Base-by-base conservation (phyloP, 768 basidiomycete species). In the Suillus bovinus region DNA sequence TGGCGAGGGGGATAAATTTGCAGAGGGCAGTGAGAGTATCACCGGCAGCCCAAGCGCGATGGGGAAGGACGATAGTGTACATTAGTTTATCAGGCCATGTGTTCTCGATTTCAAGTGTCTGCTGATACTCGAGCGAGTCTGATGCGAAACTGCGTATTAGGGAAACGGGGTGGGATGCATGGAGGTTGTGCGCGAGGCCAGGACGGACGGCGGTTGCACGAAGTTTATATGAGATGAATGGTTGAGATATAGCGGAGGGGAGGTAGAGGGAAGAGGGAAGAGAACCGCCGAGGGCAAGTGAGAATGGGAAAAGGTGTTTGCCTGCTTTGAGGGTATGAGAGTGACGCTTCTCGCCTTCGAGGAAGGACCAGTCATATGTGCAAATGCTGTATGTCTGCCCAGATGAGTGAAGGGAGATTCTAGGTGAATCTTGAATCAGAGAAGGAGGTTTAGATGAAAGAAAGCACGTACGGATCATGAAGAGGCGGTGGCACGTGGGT, bases 51-150 rank as follows among this genome's bases (percentile, higher is more conserved):
- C 91, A 98, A 0, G 96, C 96, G 71, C 96, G 96, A 81, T 96
- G 94, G 0, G 96, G 96, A 36, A 99, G 76, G 79, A 94, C 91
- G 70, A 94, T 85, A 6, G 90, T 88, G 74, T 96, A 98, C 95
- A 96, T 96, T 76, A 97, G 79, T 78, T 98, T 99, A 24, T 90
- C 90, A 0, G 96, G 95, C 96, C 96, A 99, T 17, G 94, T 95
- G 74, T 96, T 97, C 75, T 97, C 93, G 66, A 93, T 89, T 74
- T 99, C 96, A 62, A 97, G 83, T 2, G 94, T 94, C 72, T 98
- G 95, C 69, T 94, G 96, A 79, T 93, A 98, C 74, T 98, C 96
- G 68, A 97, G 84, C 0, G 96, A 90, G 64, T 95, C 94, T 2
- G 85, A 72, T 22, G 86, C 80, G 70, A 95, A 89, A 4, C 89